Base-by-base conservation (phyloP, 1,139 yeast genomes). In the Blastobotrys illinoisensis region DNA sequence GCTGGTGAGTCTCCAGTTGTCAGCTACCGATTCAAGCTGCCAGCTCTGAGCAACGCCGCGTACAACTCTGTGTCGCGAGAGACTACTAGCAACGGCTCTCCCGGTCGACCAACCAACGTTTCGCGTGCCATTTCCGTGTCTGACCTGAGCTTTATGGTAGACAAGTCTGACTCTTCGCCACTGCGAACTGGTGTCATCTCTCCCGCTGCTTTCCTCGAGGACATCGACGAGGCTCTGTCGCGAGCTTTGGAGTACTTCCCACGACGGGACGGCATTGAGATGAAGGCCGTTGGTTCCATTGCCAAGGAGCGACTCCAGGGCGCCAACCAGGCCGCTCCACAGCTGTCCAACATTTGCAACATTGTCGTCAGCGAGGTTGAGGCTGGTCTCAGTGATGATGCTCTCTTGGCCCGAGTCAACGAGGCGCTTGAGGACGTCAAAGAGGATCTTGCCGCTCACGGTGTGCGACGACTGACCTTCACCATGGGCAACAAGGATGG, bases 111-210 rank as follows among this genome's bases (percentile, higher is more conserved):
- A 52, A 51, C 61, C 11, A 58, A 61, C 26, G 61, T 73, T 23
- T 86, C 86, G 65, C 82, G 96, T 71, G 95, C 96, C 56, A 86
- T 89, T 58, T 89, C 97, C 54, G 96, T 91, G 50, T 89, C 97
- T 46, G 98, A 91, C 69, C 79, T 91, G 72, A 85, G 96, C 3
- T 89, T 84, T 69, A 84, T 88, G 70, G 87, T 88, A 57, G 91
- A 86, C 65, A 77, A 80, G 58, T 75, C 79, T 62, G 76, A 79
- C 51, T 74, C 80, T 54, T 72, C 78, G 54, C 87, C 88, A 32
- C 69, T 81, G 59, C 85, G 99, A 78, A 81, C 87, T 51, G 99
- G 99, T 79, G 80, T 90, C 55, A 80, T 93, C 65, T 85, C 87
- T 58, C 88, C 98, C 54, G 84, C 88, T 57, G 79, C 80, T 57